Conservation (phyloP, 352 stramenopile species). For the Phytophthora agathidicida region DNA sequence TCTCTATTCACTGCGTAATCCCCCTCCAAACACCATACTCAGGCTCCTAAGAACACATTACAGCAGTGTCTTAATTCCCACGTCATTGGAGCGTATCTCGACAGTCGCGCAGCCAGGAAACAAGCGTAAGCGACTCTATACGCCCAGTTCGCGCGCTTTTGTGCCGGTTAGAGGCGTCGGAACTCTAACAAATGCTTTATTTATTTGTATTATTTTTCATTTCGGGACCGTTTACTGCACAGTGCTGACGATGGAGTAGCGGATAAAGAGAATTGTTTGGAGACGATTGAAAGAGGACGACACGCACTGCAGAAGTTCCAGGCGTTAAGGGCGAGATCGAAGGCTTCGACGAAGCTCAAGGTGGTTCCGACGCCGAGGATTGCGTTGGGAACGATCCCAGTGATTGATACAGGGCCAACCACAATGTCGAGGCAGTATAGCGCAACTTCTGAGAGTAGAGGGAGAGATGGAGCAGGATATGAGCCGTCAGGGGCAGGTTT, state of each 20-base stretch:
- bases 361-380: constrained; percentile 55
- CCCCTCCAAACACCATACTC: not conserved
- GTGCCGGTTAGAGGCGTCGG: not conserved
- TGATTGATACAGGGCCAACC: constrained; percentile 17
- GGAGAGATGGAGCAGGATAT: constrained; percentile 1
- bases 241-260: constrained; percentile 10
- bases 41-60: constrained; percentile 51
- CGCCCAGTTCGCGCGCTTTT: not conserved
- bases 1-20: not conserved
- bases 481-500: not conserved
- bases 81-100: constrained; percentile 75
- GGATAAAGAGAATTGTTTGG: constrained; percentile 52
- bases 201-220: constrained; percentile 2
- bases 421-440: not conserved
- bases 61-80: constrained; percentile 85
- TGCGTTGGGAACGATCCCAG: constrained; percentile 32
- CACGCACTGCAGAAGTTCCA: constrained; percentile 49
- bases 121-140: constrained; percentile 30
- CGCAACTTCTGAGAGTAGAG: not conserved
- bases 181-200: not conserved
- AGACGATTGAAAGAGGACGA: constrained; percentile 51
- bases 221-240: constrained; percentile 1
- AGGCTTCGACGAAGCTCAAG: constrained; percentile 38
- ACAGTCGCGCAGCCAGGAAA: constrained; percentile 56
- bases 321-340: constrained; percentile 31